Evolutionary conservation across 1,284 basidiomycete genomes (phyloP).

Genomic region (Rugosomyces carneus): DNA sequence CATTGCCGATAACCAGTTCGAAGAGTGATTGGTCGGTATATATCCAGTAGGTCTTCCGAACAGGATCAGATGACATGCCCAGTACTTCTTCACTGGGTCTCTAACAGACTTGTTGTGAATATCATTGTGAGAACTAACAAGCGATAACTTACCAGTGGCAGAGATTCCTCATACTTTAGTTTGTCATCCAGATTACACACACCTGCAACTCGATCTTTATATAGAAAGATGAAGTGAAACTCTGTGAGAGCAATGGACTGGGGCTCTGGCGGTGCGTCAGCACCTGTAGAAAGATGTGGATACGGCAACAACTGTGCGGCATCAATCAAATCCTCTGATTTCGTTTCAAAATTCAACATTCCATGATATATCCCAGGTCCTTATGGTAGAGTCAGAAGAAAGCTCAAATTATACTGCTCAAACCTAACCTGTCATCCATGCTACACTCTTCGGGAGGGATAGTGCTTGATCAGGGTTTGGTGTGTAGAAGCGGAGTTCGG

Average conservation of each 20-base stretch:
- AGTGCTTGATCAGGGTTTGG: conserved; percentile 63
- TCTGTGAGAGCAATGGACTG: conserved; percentile 82
- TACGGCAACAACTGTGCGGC: conserved; percentile 68
- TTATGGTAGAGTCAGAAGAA: conserved; percentile 23
- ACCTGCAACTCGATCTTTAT: conserved; percentile 73
- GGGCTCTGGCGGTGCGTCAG: conserved; percentile 40
- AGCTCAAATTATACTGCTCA: conserved; percentile 9
- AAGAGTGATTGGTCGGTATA: conserved; percentile 89
- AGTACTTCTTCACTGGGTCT: conserved; percentile 67
- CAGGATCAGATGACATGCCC: conserved; percentile 77
- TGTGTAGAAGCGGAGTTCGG: conserved; percentile 75
- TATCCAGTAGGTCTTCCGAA: conserved; percentile 91
- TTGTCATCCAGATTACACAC: conserved; percentile 81
- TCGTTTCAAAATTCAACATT: conserved; percentile 58
- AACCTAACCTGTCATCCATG: conserved; percentile 82
- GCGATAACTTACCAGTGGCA: conserved; percentile 64
- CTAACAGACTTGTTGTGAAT: conserved; percentile 31
- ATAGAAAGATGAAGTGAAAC: conserved; percentile 89
- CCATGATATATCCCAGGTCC: conserved; percentile 86
- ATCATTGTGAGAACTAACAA: conserved; percentile 1
- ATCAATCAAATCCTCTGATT: conserved; percentile 74
- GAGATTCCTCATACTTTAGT: conserved; percentile 76
- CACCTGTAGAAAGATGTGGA: conserved; percentile 33
- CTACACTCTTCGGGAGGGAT: conserved; percentile 63
- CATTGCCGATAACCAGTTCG: conserved; percentile 83